Evolutionary conservation across 805 yeast species (phyloP), one percentile per base, ranked within the genome.

Genomic region (Wickerhamomyces bovis): DNA sequence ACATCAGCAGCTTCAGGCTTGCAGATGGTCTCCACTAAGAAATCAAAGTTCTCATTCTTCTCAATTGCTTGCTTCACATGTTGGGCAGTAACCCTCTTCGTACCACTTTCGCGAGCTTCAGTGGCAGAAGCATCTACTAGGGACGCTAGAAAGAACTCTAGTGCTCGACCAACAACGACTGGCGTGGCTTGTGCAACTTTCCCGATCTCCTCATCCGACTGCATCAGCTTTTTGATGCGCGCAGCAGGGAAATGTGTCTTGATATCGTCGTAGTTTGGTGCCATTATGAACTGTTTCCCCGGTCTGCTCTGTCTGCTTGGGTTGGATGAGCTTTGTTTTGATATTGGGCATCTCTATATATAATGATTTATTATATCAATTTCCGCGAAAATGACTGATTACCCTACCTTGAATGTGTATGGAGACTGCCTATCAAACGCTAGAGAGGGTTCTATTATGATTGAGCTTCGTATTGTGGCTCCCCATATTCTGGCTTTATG

Each of bases 111-210:
- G 45, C 81, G 78, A 6, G 97, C 96, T 52, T 85, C 88, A 38
- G 77, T 75, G 44, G 88, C 82, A 19, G 95, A 77, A 41, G 86
- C 89, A 56, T 87, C 90, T 43, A 94, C 95, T 46, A 94, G 73
- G 45, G 94, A 80, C 43, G 95, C 88, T 76, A 94, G 80, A 63
- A 94, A 94, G 50, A 89, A 77, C 68, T 94, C 98, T 44, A 94
- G 72, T 0, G 99, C 96, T 52, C 97, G 78, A 8, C 98, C 97
- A 9, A 94, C 96, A 16, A 92, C 92, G n/a, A 92, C 85, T 0
- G 99, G 99, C 2, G 99, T 95, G 2, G 97, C 97, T 62, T 90
- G 97, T 4, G 99, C 97, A 6, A 94, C 98, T 63, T 94, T 94
- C 3, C 99, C 99, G 40, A 94, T 90, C 53, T 94, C 99, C 53